These are phyloP conservation scores for Magnaporthiopsis incrustans DNA, from an alignment of 2,329 filamentous ascomycete species.

Conservation along the genomic window DNA sequence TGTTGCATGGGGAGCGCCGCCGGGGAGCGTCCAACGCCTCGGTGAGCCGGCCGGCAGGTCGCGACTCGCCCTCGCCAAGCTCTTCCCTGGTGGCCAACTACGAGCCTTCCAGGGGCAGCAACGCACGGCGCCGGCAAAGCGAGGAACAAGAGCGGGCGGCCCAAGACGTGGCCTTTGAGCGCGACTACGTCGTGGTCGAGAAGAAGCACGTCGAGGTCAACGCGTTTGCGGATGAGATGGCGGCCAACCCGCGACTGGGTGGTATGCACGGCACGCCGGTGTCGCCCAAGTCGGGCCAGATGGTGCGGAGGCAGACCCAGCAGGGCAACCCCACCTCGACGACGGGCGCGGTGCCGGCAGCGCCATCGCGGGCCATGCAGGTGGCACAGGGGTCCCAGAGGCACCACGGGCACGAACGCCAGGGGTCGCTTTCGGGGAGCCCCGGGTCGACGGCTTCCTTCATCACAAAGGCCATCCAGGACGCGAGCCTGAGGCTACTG, in stretches of 20 bases:
- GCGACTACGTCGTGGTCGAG: conserved; percentile 93
- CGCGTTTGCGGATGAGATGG: conserved; percentile 90
- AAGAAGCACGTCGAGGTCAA: conserved; percentile 95
- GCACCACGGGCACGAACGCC: conserved; percentile 61
- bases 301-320: conserved; percentile 70
- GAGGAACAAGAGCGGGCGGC: conserved; percentile 63
- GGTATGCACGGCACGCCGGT: conserved; percentile 33
- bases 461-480: conserved; percentile 89
- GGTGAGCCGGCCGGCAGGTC: conserved; percentile 21
- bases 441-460: conserved; percentile 72
- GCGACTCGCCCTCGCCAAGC: conserved; percentile 25
- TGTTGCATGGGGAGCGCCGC: conserved; percentile 25
- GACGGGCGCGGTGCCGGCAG: conserved; percentile 60
- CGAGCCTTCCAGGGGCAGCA: conserved; percentile 19
- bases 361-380: conserved; percentile 65
- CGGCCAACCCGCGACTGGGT: conserved; percentile 65
- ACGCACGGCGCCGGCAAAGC: conserved; percentile 10
- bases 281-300: conserved; percentile 50
- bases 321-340: conserved; percentile 63
- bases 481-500: conserved; percentile 71
- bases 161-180: conserved; percentile 82
- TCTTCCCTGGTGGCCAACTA: conserved; percentile 24
- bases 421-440: conserved; percentile 67
- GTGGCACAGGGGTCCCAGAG: conserved; percentile 56
- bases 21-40: conserved; percentile 34